These are phyloP conservation scores for Ogataea glucozyma DNA, from an alignment of 805 yeast species.

Conservation along the genomic window DNA sequence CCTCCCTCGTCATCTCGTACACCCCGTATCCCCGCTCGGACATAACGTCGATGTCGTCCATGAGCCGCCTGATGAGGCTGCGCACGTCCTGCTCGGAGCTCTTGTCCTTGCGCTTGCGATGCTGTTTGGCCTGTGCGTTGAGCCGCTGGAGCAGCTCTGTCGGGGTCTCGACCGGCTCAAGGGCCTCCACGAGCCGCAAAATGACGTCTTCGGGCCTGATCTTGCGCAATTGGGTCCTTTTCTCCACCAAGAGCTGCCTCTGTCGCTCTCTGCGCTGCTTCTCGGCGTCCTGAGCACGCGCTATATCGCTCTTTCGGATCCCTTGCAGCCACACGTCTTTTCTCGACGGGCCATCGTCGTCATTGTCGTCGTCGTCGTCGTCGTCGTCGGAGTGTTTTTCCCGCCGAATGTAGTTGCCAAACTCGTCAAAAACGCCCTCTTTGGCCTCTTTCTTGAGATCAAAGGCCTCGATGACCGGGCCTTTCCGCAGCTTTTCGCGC, in stretches of 20 bases:
- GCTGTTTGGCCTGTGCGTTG: conserved; percentile 27
- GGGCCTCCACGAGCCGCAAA: conserved; percentile 38
- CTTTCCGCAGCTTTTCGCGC: conserved; percentile 16
- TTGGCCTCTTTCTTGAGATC: conserved; percentile 55
- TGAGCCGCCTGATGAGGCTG: conserved; percentile 38
- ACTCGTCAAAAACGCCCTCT: conserved; percentile 60
- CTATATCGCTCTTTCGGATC: conserved; percentile 25
- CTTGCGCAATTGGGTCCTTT: conserved; percentile 15
- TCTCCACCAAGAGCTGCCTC: conserved; percentile 17
- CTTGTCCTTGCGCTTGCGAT: conserved; percentile 19
- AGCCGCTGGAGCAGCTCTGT: conserved; percentile 53
- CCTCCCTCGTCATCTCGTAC: conserved; percentile 59
- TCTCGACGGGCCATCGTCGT: conserved; percentile 28
- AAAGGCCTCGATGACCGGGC: conserved; percentile 61
- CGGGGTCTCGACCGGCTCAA: conserved; percentile 63
- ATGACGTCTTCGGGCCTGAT: conserved; percentile 27
- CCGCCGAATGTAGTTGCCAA: conserved; percentile 55
- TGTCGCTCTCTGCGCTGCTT: conserved; percentile 25
- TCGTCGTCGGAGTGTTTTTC: conserved; percentile 28
- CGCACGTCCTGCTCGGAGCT: conserved; percentile 23
- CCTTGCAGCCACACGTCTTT: conserved; percentile 26
- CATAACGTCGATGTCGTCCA: conserved; percentile 50
- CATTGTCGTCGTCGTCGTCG: conserved; percentile 36
- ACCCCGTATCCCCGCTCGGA: conserved; percentile 45
- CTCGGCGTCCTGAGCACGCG: conserved; percentile 29